phyloP scores from a whole-genome alignment of 2,329 filamentous ascomycete genomes.

The Alternaria incomplexa region DNA sequence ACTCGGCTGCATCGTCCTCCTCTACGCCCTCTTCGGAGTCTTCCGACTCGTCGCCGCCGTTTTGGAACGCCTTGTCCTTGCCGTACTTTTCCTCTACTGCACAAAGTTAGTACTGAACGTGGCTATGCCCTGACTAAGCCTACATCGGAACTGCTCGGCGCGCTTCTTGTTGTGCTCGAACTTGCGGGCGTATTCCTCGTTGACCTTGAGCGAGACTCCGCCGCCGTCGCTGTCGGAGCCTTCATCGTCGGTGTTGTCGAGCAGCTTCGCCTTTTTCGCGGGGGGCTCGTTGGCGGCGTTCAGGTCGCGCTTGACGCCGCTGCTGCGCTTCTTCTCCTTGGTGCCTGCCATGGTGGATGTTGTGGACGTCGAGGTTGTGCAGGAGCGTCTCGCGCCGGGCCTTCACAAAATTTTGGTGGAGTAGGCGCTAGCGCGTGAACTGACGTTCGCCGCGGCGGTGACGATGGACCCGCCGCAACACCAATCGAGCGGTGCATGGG shows the following conservation, averaged over 20 bases:
- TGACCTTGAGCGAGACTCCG: conserved; percentile 70
- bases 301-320: conserved; percentile 32
- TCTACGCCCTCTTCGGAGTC: conserved; percentile 66
- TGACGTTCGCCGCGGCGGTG: conserved; percentile 27
- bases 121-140: conserved; percentile 32
- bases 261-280: conserved; percentile 44
- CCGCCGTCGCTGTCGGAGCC: conserved; percentile 35
- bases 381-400: conserved; percentile 7
- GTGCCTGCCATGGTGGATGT: conserved; percentile 28
- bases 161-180: conserved; percentile 99
- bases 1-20: conserved; percentile 88
- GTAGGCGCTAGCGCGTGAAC: conserved; percentile 28
- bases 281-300: conserved; percentile 31
- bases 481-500: conserved; percentile 12
- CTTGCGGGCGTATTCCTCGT: conserved; percentile 83
- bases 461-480: conserved; percentile 23
- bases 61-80: conserved; percentile 49
- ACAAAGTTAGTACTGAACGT: conserved; percentile 24
- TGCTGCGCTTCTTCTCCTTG: conserved; percentile 32
- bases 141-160: conserved; percentile 78
- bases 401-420: conserved; percentile 32
- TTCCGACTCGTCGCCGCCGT: conserved; percentile 57
- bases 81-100: conserved; percentile 88
- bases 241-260: conserved; percentile 46
- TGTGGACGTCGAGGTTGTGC: not conserved